Base-by-base conservation (phyloP, 129 eudicot genomes). In the Helianthus tuberosus region DNA sequence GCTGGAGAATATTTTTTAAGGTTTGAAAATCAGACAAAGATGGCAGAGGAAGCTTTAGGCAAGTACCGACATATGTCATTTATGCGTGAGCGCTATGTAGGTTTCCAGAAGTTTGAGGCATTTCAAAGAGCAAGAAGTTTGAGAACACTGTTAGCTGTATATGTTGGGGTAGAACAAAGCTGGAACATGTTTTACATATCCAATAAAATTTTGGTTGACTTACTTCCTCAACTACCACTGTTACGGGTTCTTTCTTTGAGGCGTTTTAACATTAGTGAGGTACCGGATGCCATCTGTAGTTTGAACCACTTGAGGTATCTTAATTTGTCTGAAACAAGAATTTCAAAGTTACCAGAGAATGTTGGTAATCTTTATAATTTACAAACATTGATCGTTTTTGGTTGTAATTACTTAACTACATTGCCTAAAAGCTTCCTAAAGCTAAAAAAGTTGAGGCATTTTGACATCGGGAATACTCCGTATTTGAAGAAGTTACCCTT, bases 291-390 rank as follows among this genome's bases (percentile, higher is more conserved):
- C 62, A 69, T 69, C n/a, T 62, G 48, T 9, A 69, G 32, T 69
- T 3, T 69, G 49, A 51, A 69, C 48, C 74, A 69, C 10, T 32
- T 51, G 44, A n/a, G 74, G 16, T 51, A 69, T 77, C 83, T 58
- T 82, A 77, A 64, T 68, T 74, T 51, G 60, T 78, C 77, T 43
- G 8, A 1, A 6, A 78, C 82, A 12, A 0, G 5, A 13, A 66
- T 73, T 38, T 46, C 11, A 32, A 9, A 29, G 15, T 69, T 69
- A 8, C 74, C 74, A 0, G 48, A 69, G 0, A 69, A 9, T 51
- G 6, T 69, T 11, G 59, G 58, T 0, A 13, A 47, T n/a, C 72
- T 68, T 25, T 68, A 48, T 27, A 47, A 68, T 13, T 7, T 68
- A n/a, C 62, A 51, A 11, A 51, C 74, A n/a, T 32, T 69, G 62